These are phyloP conservation scores for Phlyctochytrium bullatum DNA, from an alignment of 192 early-diverging fungal genomes.

Conservation along the genomic window DNA sequence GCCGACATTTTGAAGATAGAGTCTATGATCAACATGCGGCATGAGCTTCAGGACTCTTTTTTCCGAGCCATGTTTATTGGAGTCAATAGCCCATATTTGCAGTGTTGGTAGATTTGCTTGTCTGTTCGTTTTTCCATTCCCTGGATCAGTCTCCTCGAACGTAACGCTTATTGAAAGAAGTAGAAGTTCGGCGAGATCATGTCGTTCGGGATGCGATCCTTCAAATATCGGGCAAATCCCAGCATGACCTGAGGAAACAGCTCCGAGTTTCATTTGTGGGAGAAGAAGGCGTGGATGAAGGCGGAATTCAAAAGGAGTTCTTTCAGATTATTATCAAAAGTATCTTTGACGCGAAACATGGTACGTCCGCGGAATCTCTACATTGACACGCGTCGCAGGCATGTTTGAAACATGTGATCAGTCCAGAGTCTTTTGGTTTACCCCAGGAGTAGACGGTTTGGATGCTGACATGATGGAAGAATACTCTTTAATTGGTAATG, in stretches of 20 bases:
- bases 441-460: constrained; percentile 24
- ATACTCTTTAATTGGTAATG: constrained; percentile 55
- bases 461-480: constrained; percentile 41
- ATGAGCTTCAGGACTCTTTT: constrained; percentile 49
- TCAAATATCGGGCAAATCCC: constrained; percentile 74
- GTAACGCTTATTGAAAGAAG: too few relatives aligned
- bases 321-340: constrained; percentile 85
- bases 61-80: constrained; percentile 55
- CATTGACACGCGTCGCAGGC: not conserved
- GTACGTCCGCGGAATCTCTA: constrained; percentile 36
- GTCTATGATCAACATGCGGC: constrained; percentile 46
- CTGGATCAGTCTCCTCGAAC: too few relatives aligned
- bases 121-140: not conserved
- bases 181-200: constrained; percentile 38
- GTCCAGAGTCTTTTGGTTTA: constrained; percentile 75
- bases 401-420: constrained; percentile 59
- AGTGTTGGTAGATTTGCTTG: constrained; percentile 21
- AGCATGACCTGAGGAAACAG: constrained; percentile 86
- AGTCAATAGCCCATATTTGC: constrained; percentile 45
- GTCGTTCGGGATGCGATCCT: constrained; percentile 43
- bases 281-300: constrained; percentile 89
- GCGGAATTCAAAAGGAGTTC: constrained; percentile 92
- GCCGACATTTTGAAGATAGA: constrained; percentile 47
- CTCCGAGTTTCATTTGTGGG: constrained; percentile 87
- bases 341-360: constrained; percentile 76